Conservation (phyloP, 2,329 filamentous ascomycete species). For the Scedosporium aurantiacum region DNA sequence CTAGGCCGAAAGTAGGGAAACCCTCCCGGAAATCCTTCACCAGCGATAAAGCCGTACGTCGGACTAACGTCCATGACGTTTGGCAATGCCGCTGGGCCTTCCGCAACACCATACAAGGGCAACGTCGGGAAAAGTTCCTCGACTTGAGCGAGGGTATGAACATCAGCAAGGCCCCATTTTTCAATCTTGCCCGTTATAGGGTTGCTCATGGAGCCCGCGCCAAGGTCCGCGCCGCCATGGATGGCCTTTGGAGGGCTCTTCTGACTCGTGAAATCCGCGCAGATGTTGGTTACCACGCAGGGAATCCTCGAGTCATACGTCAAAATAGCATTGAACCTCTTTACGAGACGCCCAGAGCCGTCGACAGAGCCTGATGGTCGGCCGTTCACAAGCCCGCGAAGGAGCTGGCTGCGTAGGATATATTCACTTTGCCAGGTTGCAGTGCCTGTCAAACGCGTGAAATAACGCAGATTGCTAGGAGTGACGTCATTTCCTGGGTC, state of each 20-base stretch:
- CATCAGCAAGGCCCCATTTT: slow-evolving; percentile 70
- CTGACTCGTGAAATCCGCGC: slow-evolving; percentile 62
- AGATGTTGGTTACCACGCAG: slow-evolving; percentile 67
- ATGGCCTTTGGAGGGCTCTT: slow-evolving; percentile 71
- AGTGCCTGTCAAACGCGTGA: slow-evolving; percentile 68
- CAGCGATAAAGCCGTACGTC: slow-evolving; percentile 69
- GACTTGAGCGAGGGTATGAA: slow-evolving; percentile 64
- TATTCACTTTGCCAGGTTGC: slow-evolving; percentile 98
- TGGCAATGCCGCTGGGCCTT: slow-evolving; percentile 66
- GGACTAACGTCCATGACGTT: slow-evolving; percentile 91
- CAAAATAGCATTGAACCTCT: slow-evolving; percentile 61
- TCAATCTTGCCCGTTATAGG: slow-evolving; percentile 66
- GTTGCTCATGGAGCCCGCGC: slow-evolving; percentile 71
- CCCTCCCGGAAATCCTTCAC: slow-evolving; percentile 78
- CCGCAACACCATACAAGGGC: slow-evolving; percentile 64
- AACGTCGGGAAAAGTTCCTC: slow-evolving; percentile 65
- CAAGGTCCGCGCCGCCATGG: slow-evolving; percentile 71
- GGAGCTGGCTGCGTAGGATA: slow-evolving; percentile 70
- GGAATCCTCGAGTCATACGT: slow-evolving; percentile 80
- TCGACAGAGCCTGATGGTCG: slow-evolving; percentile 54
- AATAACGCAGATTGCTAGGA: slow-evolving; percentile 64
- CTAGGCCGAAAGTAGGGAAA: slow-evolving; percentile 65
- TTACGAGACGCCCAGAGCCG: slow-evolving; percentile 39
- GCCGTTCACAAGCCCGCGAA: slow-evolving; percentile 71
- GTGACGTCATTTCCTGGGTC: slow-evolving; percentile 32